Percentiles rank a stretch among this genome's conserved stretches.
These are phyloP conservation scores for Syncephalastrum contaminatum DNA, from an alignment of 371 early-diverging fungal genomes.

Conservation along the genomic window DNA sequence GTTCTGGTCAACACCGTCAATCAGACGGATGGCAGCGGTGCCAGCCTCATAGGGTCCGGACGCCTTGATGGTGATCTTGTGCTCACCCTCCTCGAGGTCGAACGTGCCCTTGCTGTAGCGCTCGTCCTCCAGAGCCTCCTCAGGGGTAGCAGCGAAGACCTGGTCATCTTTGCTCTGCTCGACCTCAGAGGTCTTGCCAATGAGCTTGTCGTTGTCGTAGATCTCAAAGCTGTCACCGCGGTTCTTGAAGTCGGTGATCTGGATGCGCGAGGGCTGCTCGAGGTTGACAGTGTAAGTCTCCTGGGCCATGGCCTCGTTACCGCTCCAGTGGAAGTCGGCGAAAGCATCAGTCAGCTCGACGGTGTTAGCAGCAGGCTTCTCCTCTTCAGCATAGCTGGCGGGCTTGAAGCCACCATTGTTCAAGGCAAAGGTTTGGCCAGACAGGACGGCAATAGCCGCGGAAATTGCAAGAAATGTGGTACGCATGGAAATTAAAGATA, in stretches of 20 bases:
- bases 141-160: slow-evolving; percentile 41
- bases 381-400: slow-evolving; percentile 9
- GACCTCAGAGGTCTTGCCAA: slow-evolving; percentile 39
- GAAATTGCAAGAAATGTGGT: slow-evolving; percentile 19
- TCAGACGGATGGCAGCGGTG: slow-evolving; percentile 46
- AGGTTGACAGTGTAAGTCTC: slow-evolving; percentile 35
- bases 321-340: slow-evolving; percentile 40
- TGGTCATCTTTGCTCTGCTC: slow-evolving; percentile 23
- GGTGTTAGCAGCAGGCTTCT: slow-evolving; percentile 2
- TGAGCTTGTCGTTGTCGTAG: slow-evolving; percentile 37
- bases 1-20: slow-evolving; percentile 8
- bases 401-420: slow-evolving; percentile 21
- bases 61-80: slow-evolving; percentile 47
- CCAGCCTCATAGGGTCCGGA: slow-evolving; percentile 44
- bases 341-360: slow-evolving; percentile 24
- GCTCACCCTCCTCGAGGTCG: slow-evolving; percentile 34
- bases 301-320: slow-evolving; percentile 26
- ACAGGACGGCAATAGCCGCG: slow-evolving; percentile 15
- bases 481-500: slow-evolving; percentile 11
- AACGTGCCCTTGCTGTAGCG: slow-evolving; percentile 45
- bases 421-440: slow-evolving; percentile 6
- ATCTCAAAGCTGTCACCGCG: slow-evolving; percentile 44
- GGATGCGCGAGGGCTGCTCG: slow-evolving; percentile 32
- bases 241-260: slow-evolving; percentile 47
- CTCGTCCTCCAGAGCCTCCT: slow-evolving; percentile 40